Percentiles rank a stretch among this genome's conserved stretches.
phyloP scores from a whole-genome alignment of 2,329 filamentous ascomycete species.

The Westerdykella sp. region DNA sequence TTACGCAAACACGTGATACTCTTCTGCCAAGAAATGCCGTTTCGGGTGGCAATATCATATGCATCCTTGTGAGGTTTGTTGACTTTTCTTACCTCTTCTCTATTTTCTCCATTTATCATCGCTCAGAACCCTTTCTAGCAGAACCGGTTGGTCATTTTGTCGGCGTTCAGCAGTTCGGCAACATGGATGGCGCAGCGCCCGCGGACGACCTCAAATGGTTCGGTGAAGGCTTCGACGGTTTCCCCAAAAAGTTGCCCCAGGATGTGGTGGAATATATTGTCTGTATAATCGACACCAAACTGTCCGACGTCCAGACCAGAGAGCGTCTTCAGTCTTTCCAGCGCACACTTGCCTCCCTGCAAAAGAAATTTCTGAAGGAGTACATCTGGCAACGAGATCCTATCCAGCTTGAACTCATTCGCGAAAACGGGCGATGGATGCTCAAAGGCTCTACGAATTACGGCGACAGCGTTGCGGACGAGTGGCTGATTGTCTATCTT shows the following conservation, averaged over 20 bases:
- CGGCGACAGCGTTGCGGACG: slow-evolving; percentile 91
- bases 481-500: slow-evolving; percentile 93
- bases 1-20: background rate
- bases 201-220: slow-evolving; percentile 59
- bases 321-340: slow-evolving; percentile 65
- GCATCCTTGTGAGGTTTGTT: too few species aligned
- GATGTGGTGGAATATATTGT: slow-evolving; percentile 83
- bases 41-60: too few species aligned
- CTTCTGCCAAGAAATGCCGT: background rate
- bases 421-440: slow-evolving; percentile 54
- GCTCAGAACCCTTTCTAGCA: background rate
- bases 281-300: slow-evolving; percentile 58
- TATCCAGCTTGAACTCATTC: slow-evolving; percentile 61
- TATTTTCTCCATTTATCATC: background rate
- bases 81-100: background rate
- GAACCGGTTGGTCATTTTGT: background rate
- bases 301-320: slow-evolving; percentile 52
- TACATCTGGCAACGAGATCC: slow-evolving; percentile 94
- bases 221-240: slow-evolving; percentile 58
- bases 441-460: slow-evolving; percentile 77
- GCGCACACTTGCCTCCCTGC: slow-evolving; percentile 60
- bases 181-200: slow-evolving; percentile 28
- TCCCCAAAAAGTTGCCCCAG: slow-evolving; percentile 66
- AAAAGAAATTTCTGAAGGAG: slow-evolving; percentile 61
- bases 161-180: background rate